Percentiles rank a stretch among this genome's conserved stretches.
These are phyloP conservation scores for Moesziomyces sp. DNA, from an alignment of 1,284 basidiomycete species.

Conservation along the genomic window DNA sequence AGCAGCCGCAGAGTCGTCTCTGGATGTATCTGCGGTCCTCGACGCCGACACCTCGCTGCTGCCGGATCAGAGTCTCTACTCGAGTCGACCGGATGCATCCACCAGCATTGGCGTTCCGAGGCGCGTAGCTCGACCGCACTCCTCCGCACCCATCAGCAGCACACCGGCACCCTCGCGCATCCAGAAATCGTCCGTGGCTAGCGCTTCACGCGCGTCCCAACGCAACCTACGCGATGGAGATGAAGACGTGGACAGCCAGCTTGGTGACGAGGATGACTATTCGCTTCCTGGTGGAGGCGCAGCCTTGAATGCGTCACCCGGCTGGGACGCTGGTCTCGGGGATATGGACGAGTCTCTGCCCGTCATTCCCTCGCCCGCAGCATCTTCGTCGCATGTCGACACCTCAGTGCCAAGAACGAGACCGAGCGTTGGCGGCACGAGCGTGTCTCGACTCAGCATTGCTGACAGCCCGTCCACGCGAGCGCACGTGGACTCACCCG, in stretches of 20 bases:
- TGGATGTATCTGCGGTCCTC: neutral
- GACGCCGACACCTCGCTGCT: neutral
- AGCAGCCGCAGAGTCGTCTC: conserved; percentile 5
- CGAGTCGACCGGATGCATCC: conserved; percentile 24
- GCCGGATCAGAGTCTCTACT: conserved; percentile 4
- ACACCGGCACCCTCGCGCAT: conserved; percentile 39
- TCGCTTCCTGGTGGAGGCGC: conserved; percentile 7
- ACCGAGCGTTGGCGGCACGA: conserved; percentile 24
- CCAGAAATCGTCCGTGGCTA: conserved; percentile 5
- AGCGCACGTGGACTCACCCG: conserved; percentile 29
- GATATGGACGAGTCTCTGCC: conserved; percentile 23
- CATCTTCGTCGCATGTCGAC: conserved; percentile 25
- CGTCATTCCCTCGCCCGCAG: conserved; percentile 33
- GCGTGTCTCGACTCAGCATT: conserved; percentile 26
- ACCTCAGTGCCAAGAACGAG: conserved; percentile 27
- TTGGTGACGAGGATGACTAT: conserved; percentile 14
- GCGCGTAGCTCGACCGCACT: conserved; percentile 12
- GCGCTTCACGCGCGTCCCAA: neutral
- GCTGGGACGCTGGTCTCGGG: conserved; percentile 15
- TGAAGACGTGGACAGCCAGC: conserved; percentile 24
- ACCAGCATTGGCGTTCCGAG: conserved; percentile 28
- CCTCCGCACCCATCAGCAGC: conserved; percentile 37
- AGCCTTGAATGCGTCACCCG: conserved; percentile 8
- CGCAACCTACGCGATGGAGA: conserved; percentile 8
- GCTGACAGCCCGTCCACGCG: conserved; percentile 2